Conservation (phyloP, 306 rosid genomes). For the Quercus aquifolioides region DNA sequence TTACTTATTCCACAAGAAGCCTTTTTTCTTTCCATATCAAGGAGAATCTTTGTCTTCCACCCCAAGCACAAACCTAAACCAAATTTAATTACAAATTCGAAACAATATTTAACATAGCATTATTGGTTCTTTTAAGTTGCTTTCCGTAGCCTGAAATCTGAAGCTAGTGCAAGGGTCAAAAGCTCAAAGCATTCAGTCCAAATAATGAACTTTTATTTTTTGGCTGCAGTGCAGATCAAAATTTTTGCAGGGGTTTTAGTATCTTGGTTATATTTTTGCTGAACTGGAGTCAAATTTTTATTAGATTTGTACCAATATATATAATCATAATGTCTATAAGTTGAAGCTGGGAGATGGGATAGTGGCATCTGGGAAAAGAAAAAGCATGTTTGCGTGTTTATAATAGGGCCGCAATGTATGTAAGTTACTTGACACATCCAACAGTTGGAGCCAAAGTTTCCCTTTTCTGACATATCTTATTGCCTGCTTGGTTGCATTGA, state of each 20-base stretch:
- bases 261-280: neutral
- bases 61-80: too few relatives aligned
- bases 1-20: too few relatives aligned
- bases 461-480: conserved; percentile 37
- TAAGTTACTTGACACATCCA: conserved; percentile 18
- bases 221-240: neutral
- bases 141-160: neutral
- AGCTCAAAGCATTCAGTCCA: too few relatives aligned
- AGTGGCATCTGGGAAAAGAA: conserved; percentile 33
- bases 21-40: too few relatives aligned
- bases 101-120: too few relatives aligned
- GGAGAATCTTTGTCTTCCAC: too few relatives aligned
- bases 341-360: conserved; percentile 25
- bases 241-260: neutral
- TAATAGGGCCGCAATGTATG: conserved; percentile 32
- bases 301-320: conserved; percentile 19
- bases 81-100: too few relatives aligned
- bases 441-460: conserved; percentile 49
- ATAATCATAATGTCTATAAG: conserved; percentile 63
- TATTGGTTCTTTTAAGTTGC: neutral
- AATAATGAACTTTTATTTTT: neutral
- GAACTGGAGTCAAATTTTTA: neutral
- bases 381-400: conserved; percentile 1
- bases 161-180: neutral
- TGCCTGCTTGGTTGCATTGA: conserved; percentile 44